Base-by-base conservation (phyloP, 179 eudicot genomes). In the Silene coronaria region DNA sequence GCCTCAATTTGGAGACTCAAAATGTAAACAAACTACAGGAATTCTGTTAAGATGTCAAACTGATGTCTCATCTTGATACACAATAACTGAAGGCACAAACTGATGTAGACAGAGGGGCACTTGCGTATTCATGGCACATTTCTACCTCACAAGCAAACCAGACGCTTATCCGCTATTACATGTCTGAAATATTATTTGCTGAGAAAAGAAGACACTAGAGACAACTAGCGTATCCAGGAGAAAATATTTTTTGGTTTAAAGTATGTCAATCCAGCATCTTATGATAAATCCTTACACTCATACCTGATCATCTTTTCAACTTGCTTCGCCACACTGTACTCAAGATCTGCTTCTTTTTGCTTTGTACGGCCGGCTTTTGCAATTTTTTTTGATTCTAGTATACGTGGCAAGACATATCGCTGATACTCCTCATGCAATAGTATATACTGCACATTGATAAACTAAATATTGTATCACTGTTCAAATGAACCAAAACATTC, bases 251-350 rank as follows among this genome's bases (percentile, higher is more conserved):
- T 9, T 26, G 14, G 4, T 13, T 14, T 46, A 65, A 24, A 2
- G 34, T 69, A 63, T 16, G 36, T 45, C 2, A 23, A 70, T 63
- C 34, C 51, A 75, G 28, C 53, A 67, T 57, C 76, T 57, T 21
- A 79, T 24, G 17, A 51, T 13, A 21, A 9, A 61, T 55, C 10
- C 69, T 22, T 34, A 10, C 51, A 60, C 72, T 63, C 62, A 65
- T 88, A 96, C 99, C 99, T 93, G 85, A 96, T 87, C 97, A 96
- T 93, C 86, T 91, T 96, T 88, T 93, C 99, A 65, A 96, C 99
- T 84, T 96, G 99, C 88, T 96, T 96, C 14, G 99, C 99, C 45
- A 96, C 93, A 81, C 97, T 93, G 64, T 96, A 96, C 76, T 96
- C 99, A 57, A 96, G 86, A 84, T 96, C 97, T 73, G 97, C 97